Evolutionary conservation across 2,329 filamentous ascomycete species (phyloP).

Genomic region (Pestalotiopsis sp.): DNA sequence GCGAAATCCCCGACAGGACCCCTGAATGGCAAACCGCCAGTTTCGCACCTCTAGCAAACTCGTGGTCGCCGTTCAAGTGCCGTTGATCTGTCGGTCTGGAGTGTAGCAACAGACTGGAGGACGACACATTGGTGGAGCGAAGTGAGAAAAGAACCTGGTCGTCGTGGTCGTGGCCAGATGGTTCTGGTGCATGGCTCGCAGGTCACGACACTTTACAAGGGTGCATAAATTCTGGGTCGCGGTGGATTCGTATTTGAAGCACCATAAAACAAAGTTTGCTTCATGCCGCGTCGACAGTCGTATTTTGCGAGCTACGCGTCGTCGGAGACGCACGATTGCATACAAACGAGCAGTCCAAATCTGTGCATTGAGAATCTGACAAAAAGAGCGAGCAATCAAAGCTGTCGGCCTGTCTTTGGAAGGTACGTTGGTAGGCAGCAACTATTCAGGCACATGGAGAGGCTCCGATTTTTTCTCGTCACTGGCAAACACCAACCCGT

Average conservation of each 20-base stretch:
- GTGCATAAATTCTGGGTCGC: not conserved
- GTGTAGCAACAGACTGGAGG: not conserved
- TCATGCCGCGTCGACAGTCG: not conserved
- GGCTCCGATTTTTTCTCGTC: not conserved
- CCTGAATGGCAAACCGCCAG: not conserved
- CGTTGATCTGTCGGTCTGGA: not conserved
- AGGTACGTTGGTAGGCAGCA: not conserved
- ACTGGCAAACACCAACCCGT: not conserved
- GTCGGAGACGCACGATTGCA: not conserved
- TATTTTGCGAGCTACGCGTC: not conserved
- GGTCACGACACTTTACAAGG: not conserved
- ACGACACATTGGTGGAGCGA: not conserved
- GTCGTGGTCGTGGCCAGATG: not conserved
- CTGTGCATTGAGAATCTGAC: too few species aligned
- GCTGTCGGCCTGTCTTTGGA: too few species aligned
- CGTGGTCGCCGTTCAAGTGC: not conserved
- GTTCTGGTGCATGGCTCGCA: not conserved
- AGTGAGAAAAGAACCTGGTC: not conserved
- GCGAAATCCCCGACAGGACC: not conserved
- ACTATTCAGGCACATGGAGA: not conserved
- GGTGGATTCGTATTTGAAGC: not conserved
- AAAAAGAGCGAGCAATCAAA: too few species aligned
- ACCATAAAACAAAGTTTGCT: not conserved
- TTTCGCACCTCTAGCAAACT: not conserved
- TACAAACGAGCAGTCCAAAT: not conserved